Evolutionary conservation across 2,329 filamentous ascomycete genomes (phyloP).

Genomic region (Colletotrichum scovillei): DNA sequence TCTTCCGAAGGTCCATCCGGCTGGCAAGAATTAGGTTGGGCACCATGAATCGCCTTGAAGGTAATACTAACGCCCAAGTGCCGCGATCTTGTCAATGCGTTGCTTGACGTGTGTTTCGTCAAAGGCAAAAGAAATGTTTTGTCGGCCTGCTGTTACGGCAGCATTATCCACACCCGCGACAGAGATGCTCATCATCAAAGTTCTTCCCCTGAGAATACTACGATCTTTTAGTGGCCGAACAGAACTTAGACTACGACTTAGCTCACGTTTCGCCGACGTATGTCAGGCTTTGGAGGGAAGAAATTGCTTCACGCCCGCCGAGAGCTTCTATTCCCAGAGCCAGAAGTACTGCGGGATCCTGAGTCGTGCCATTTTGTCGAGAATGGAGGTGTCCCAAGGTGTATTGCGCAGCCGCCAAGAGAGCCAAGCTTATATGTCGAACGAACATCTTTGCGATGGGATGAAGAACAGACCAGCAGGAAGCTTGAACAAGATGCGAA

Average conservation of each 20-base stretch:
- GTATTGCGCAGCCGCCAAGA: background rate
- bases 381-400: background rate
- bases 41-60: rapidly evolving
- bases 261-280: background rate
- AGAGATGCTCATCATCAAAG: background rate
- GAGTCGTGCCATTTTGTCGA: background rate
- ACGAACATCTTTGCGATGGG: background rate
- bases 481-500: background rate
- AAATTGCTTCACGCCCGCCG: background rate
- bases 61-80: background rate
- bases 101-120: background rate
- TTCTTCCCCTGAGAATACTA: background rate
- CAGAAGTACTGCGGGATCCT: background rate
- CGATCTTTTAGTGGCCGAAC: background rate
- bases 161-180: background rate
- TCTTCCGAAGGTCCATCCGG: background rate
- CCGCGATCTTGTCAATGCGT: background rate
- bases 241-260: background rate
- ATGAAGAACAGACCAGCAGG: background rate
- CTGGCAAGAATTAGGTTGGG: background rate
- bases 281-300: background rate
- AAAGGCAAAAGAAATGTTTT: constrained; percentile 15
- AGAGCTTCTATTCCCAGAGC: background rate
- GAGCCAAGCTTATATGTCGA: background rate
- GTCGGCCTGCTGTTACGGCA: background rate